These are phyloP conservation scores for Paramyrothecium roridum DNA, from an alignment of 2,329 filamentous ascomycete species.

Conservation along the genomic window DNA sequence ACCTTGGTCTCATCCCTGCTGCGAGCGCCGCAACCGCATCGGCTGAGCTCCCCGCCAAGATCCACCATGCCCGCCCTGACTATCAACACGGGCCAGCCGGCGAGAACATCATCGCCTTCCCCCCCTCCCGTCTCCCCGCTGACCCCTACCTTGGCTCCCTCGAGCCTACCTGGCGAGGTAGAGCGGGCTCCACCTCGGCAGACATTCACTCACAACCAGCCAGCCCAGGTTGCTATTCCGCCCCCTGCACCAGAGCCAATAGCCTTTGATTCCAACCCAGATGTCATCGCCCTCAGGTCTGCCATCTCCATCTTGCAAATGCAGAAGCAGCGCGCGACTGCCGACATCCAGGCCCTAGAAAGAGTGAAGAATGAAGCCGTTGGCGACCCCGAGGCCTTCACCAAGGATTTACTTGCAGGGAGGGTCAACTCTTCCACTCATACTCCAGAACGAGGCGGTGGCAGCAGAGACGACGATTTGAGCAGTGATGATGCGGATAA, in stretches of 20 bases:
- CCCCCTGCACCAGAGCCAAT: constrained; percentile 51
- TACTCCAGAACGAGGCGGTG: constrained; percentile 22
- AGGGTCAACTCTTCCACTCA: constrained; percentile 39
- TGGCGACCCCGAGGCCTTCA: constrained; percentile 68
- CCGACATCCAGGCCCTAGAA: constrained; percentile 70
- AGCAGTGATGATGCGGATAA: constrained; percentile 11
- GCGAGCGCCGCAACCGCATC: background rate
- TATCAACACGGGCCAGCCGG: constrained; percentile 21
- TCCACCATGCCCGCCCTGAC: constrained; percentile 28
- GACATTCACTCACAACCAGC: constrained; percentile 43
- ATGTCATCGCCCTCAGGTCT: constrained; percentile 81
- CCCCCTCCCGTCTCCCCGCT: constrained; percentile 53
- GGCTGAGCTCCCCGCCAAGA: background rate
- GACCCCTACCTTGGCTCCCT: constrained; percentile 44
- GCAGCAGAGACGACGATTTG: constrained; percentile 19
- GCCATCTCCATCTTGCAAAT: constrained; percentile 85
- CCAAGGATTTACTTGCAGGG: constrained; percentile 63
- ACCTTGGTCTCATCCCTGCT: no score
- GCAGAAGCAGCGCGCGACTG: constrained; percentile 73
- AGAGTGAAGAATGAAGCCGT: constrained; percentile 69
- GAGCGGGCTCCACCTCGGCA: constrained; percentile 25
- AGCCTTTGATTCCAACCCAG: constrained; percentile 67
- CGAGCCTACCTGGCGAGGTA: constrained; percentile 21
- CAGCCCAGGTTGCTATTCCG: constrained; percentile 34
- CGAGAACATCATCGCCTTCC: constrained; percentile 40